Conservation (phyloP, 805 yeast species). For the Barnettozyma vustinii region DNA sequence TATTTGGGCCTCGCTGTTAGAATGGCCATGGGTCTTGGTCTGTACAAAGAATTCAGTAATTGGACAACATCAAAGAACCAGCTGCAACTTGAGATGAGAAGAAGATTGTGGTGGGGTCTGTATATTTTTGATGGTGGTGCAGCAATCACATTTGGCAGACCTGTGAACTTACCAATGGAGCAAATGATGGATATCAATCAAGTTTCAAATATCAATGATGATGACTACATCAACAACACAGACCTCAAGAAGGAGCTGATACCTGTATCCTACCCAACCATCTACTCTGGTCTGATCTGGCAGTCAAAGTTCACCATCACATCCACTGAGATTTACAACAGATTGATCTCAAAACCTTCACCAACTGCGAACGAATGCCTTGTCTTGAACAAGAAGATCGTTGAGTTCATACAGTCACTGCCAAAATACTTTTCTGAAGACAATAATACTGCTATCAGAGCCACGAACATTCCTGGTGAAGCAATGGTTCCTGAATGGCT, state of each 20-base stretch:
- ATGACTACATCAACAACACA: constrained; percentile 19
- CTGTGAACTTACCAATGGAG: constrained; percentile 45
- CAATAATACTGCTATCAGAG: constrained; percentile 26
- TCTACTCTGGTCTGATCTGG: constrained; percentile 53
- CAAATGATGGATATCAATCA: constrained; percentile 43
- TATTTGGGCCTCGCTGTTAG: constrained; percentile 58
- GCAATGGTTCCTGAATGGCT: constrained; percentile 44
- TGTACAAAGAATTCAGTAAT: constrained; percentile 48
- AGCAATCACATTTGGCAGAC: constrained; percentile 61
- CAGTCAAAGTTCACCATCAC: constrained; percentile 46
- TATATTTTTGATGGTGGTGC: constrained; percentile 60
- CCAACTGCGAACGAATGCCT: constrained; percentile 47
- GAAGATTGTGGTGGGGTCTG: constrained; percentile 66
- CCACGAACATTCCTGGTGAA: constrained; percentile 20
- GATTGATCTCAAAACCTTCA: constrained; percentile 40
- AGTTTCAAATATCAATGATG: constrained; percentile 48
- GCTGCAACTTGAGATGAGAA: constrained; percentile 46
- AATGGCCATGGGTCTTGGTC: constrained; percentile 63
- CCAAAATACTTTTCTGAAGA: constrained; percentile 46
- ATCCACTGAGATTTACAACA: constrained; percentile 44
- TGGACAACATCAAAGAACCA: constrained; percentile 35
- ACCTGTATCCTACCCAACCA: constrained; percentile 39
- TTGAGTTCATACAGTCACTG: constrained; percentile 33
- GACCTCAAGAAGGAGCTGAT: constrained; percentile 15
- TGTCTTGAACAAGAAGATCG: constrained; percentile 39